Base-by-base conservation (phyloP, 148 eudicot species). In the Fagopyrum homotropicum region DNA sequence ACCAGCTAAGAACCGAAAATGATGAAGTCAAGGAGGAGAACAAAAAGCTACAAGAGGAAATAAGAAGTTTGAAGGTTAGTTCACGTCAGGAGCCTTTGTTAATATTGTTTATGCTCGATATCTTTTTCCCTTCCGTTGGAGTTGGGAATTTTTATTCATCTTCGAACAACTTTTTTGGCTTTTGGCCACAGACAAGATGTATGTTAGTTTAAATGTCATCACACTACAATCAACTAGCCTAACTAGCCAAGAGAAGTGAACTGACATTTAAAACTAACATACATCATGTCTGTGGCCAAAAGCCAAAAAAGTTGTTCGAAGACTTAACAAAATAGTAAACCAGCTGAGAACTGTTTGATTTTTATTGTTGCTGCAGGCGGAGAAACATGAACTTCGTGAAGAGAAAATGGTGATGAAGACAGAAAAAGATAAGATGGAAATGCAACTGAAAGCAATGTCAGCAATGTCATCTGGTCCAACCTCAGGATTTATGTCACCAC, bases 321-420 rank as follows among this genome's bases (percentile, higher is more conserved):
- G 15, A 57, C 9, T 57, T 57, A 3, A 7, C 26, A 57, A 17
- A 4, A 15, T 12, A 52, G 22, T 8, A 22, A 17, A 57, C 9
- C 6, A 57, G 6, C 22, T 55, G 6, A 64, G 14, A 40, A n/a
- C 19, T 45, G 46, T n/a, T 30, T 22, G n/a, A 40, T 76, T 17
- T 51, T 51, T 30, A 22, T 51, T 51, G 40, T 19, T 61, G 40
- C 64, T 76, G 64, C 83, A 93, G 98, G 97, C 88, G 43, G 98
- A 93, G 83, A 93, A 91, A 82, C 90, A 87, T 72, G 98, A 93
- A 78, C 97, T 93, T 76, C 98, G 97, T 70, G 94, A 93, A 79
- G 98, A 93, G 91, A 93, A 93, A 80, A 69, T 78, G 15, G 61
- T 51, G 47, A 77, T 93, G 74, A 93, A 87, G 76, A 84, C 82